phyloP scores from a whole-genome alignment of 192 early-diverging fungal genomes.

The Allomyces macrogynus region DNA sequence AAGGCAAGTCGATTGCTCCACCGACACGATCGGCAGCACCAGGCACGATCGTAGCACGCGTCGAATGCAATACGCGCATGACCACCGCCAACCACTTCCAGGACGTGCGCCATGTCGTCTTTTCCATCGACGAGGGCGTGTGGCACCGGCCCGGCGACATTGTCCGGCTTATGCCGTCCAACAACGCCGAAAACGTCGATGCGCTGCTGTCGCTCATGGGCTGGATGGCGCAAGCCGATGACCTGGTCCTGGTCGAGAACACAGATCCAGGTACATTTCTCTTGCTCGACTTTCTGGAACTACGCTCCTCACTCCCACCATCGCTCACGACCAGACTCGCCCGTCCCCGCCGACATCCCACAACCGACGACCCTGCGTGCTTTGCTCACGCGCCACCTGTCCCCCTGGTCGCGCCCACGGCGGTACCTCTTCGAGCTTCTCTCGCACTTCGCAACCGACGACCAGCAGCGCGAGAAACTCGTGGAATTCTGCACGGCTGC shows the following conservation, averaged over 20 bases:
- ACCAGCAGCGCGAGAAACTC: conserved; percentile 55
- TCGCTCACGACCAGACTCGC: not conserved
- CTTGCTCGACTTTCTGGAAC: no score
- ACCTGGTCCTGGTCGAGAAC: conserved; percentile 25
- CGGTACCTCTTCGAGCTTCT: conserved; percentile 83
- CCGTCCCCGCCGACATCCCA: conserved; percentile 6
- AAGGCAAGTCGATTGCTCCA: conserved; percentile 1
- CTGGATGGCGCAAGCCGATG: conserved; percentile 47
- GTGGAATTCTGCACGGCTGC: conserved; percentile 52
- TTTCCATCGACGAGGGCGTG: conserved; percentile 19
- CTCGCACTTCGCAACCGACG: conserved; percentile 47
- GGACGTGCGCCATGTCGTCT: conserved; percentile 68
- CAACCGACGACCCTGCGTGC: conserved; percentile 37
- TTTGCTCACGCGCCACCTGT: conserved; percentile 55
- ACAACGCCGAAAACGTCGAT: conserved; percentile 43
- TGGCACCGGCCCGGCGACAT: conserved; percentile 66
- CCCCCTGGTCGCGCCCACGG: conserved; percentile 66
- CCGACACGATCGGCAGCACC: not conserved
- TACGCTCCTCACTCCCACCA: no score
- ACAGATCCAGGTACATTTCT: conserved; percentile 21
- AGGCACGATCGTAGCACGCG: no score
- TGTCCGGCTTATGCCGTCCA: conserved; percentile 50
- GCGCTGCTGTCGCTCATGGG: conserved; percentile 44
- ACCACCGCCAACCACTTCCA: conserved; percentile 68
- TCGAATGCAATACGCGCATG: conserved; percentile 18